Conservation (phyloP, 1,139 yeast species). For the Suhomyces choctaworum region DNA sequence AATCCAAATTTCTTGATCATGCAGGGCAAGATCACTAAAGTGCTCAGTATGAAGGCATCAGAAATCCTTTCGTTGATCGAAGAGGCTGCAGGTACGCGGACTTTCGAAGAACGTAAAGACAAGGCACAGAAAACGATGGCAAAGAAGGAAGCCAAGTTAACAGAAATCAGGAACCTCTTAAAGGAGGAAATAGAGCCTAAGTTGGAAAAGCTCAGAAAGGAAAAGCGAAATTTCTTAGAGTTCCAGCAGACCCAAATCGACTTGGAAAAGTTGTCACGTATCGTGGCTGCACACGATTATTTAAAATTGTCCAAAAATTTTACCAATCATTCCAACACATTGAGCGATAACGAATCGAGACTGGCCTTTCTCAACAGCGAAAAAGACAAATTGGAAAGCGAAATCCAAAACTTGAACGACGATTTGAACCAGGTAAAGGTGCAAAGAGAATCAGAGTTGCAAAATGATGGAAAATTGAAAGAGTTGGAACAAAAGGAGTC, state of each 20-base stretch:
- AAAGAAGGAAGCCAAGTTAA: conserved; percentile 82
- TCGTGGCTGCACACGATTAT: conserved; percentile 80
- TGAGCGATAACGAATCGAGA: conserved; percentile 36
- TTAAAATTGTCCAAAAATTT: conserved; percentile 43
- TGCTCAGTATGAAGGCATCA: conserved; percentile 90
- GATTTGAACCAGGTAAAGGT: conserved; percentile 59
- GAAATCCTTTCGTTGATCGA: conserved; percentile 90
- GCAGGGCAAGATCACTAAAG: conserved; percentile 99
- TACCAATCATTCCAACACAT: conserved; percentile 39
- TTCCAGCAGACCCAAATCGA: conserved; percentile 84
- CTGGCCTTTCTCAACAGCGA: conserved; percentile 38
- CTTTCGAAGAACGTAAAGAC: conserved; percentile 91
- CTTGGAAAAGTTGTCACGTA: conserved; percentile 69
- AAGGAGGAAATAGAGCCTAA: conserved; percentile 93
- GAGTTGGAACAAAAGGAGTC: conserved; percentile 61
- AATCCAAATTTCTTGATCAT: conserved; percentile 95
- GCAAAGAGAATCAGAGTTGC: conserved; percentile 59
- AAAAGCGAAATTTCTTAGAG: conserved; percentile 80
- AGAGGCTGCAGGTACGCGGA: conserved; percentile 97
- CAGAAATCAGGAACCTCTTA: conserved; percentile 70
- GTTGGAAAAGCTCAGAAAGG: conserved; percentile 74
- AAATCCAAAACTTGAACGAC: conserved; percentile 58
- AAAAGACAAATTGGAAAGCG: conserved; percentile 50
- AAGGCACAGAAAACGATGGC: conserved; percentile 90
- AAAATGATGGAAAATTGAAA: conserved; percentile 62